These are phyloP conservation scores for Favolaschia claudopus DNA, from an alignment of 768 basidiomycete genomes.

Conservation along the genomic window DNA sequence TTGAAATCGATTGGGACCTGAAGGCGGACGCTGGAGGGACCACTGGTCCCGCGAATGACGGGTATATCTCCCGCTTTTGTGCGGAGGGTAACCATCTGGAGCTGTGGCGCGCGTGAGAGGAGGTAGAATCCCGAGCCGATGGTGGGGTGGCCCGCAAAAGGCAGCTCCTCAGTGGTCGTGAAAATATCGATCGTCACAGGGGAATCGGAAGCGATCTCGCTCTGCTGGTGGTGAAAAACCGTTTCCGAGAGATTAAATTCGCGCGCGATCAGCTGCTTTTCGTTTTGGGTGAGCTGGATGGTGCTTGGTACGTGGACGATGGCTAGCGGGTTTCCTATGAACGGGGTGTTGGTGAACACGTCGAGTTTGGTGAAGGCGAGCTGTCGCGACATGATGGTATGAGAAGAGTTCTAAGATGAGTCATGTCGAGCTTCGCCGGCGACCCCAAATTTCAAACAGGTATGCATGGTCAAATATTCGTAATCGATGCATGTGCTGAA, in stretches of 20 bases:
- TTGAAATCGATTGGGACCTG: conserved; percentile 52
- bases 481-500: no score
- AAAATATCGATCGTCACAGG: conserved; percentile 50
- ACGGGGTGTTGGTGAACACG: conserved; percentile 51
- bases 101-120: conserved; percentile 33
- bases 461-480: no score
- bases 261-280: conserved; percentile 52
- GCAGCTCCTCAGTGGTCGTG: conserved; percentile 47
- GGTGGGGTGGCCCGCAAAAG: conserved; percentile 56
- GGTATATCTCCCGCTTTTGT: conserved; percentile 54
- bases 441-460: no score
- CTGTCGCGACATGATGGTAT: conserved; percentile 7
- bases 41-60: conserved; percentile 34
- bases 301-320: conserved; percentile 47
- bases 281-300: conserved; percentile 38
- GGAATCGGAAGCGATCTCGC: conserved; percentile 13
- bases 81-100: conserved; percentile 37
- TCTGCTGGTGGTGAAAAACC: conserved; percentile 49
- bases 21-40: conserved; percentile 45
- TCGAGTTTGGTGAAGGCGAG: conserved; percentile 45
- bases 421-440: no score
- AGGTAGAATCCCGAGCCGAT: conserved; percentile 53
- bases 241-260: conserved; percentile 62
- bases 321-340: conserved; percentile 53
- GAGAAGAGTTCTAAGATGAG: background rate